Base-by-base conservation (phyloP, 345 rosid species). In the Mercurialis annua region DNA sequence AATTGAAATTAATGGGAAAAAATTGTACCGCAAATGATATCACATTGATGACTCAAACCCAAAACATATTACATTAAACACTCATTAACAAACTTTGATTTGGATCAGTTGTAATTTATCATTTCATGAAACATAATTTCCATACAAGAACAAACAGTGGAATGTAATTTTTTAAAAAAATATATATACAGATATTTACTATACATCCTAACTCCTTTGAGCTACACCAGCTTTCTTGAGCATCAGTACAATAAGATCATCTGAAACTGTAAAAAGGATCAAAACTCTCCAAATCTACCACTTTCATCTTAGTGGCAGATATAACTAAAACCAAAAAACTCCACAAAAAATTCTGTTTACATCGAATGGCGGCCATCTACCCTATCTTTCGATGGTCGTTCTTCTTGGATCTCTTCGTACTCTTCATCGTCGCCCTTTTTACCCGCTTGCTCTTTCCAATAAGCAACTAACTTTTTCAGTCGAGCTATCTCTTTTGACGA, bases 361-460 rank as follows among this genome's bases (percentile, higher is more conserved):
- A 82, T 46, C 16, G 87, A 85, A 73, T 79, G 81, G 6, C 87
- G 89, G 33, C 81, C 80, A 48, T 93, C 93, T 7, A 80, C 36
- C 72, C 71, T 81, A 29, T 85, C 89, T 74, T 73, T 86, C 38
- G 30, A 54, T 0, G 71, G 63, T 47, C 82, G 82, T 49, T 87
- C 87, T 21, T 89, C 96, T 72, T 84, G 90, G 70, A 94, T 87
- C 71, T 91, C 97, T 64, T 90, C 96, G 43, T 81, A 73, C 10
- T 89, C 97, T 68, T 94, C 98, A 21, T 81, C 87, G 2, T 87
- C 96, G 3, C 82, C 82, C 71, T 50, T 91, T 74, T 73, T 85
- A 7, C 92, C 97, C 0, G 99, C 97, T 78, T 91, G 99, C 73
- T 89, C 95, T 68, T 89, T 94, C 96, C 99, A 87, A 56, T 86